phyloP scores from a whole-genome alignment of 768 basidiomycete species.

The Boletus barrowsii region DNA sequence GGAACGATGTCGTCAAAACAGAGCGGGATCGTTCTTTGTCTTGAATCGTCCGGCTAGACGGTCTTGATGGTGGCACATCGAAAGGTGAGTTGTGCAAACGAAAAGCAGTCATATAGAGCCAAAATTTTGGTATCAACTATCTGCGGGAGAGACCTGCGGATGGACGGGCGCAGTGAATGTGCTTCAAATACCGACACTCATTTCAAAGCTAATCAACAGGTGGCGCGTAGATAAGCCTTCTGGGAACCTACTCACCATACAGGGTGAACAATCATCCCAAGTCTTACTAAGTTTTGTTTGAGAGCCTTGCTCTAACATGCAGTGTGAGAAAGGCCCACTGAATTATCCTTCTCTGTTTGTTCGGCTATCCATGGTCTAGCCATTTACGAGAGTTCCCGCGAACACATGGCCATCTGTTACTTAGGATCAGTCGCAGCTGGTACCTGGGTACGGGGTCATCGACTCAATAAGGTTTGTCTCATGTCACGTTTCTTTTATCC shows the following conservation, averaged over 20 bases:
- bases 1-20: background rate
- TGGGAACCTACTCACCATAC: slow-evolving; percentile 3
- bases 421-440: slow-evolving; percentile 10
- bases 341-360: slow-evolving; percentile 12
- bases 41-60: background rate
- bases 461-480: slow-evolving; percentile 30
- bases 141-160: background rate
- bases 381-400: slow-evolving; percentile 15
- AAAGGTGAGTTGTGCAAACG: background rate
- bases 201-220: background rate
- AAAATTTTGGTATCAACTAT: no score
- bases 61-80: background rate
- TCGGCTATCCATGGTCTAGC: slow-evolving; percentile 11
- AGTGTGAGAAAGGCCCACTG: slow-evolving; percentile 24
- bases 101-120: no score
- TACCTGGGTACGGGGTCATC: slow-evolving; percentile 23
- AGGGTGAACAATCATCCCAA: slow-evolving; percentile 15
- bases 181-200: background rate
- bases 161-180: no score
- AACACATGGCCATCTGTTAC: slow-evolving; percentile 12
- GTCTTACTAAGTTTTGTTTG: slow-evolving; percentile 14
- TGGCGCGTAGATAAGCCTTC: slow-evolving; percentile 12
- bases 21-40: background rate
- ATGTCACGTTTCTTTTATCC: slow-evolving; percentile 31
- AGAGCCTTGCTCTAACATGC: background rate